Percentiles rank a stretch among this genome's conserved stretches.
phyloP scores from a whole-genome alignment of 164 flowering plant species.

The Piper betle region DNA sequence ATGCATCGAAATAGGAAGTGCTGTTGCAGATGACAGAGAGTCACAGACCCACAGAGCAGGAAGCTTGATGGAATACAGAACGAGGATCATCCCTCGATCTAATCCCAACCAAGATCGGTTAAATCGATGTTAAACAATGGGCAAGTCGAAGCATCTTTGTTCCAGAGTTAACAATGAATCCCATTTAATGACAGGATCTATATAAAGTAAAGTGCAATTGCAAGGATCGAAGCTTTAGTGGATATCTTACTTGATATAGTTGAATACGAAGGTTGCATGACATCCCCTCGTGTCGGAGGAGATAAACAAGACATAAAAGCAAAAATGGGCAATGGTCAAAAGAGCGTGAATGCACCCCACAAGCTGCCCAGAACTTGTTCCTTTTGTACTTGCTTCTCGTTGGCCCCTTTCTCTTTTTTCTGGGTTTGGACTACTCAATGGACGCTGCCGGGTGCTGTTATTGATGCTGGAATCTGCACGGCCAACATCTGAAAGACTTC shows the following conservation, averaged over 20 bases:
- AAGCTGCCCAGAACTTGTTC: neutral
- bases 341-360: neutral
- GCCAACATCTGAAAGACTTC: neutral
- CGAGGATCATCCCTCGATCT: neutral
- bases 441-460: neutral
- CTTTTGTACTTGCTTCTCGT: neutral
- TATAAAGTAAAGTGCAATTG: neutral
- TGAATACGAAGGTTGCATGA: neutral
- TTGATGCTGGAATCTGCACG: neutral
- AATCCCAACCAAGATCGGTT: neutral
- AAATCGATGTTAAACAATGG: neutral
- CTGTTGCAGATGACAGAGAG: too few species aligned
- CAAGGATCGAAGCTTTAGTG: neutral
- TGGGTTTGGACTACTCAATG: neutral
- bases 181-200: neutral
- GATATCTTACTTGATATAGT: neutral
- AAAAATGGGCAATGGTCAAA: neutral
- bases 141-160: neutral
- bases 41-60: neutral
- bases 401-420: neutral
- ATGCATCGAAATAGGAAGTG: too few species aligned
- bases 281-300: neutral
- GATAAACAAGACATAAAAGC: neutral
- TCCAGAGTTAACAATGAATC: neutral
- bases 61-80: neutral